Percentiles rank a stretch among this genome's conserved stretches.
Conservation (phyloP, 345 rosid species). For the Carallia pectinifolia region DNA sequence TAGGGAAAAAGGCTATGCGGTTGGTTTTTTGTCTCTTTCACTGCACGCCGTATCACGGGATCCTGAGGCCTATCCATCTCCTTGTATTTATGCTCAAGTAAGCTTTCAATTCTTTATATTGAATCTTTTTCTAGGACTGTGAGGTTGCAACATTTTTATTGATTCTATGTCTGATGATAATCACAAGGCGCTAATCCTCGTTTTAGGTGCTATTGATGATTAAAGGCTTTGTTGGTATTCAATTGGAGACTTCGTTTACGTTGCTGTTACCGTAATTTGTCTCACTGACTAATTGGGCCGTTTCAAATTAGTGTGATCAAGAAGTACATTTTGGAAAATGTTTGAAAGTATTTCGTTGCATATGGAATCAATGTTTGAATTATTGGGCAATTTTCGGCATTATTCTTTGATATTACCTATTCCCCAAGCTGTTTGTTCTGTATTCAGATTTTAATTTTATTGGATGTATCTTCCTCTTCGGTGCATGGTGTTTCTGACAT, state of each 20-base stretch:
- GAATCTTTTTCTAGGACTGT: neutral
- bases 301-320: no score
- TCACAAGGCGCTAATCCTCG: neutral
- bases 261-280: no score
- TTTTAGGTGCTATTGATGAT: no score
- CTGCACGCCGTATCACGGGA: conserved; percentile 92
- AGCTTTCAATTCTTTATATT: neutral
- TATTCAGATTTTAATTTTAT: neutral
- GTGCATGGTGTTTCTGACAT: conserved; percentile 7
- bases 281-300: no score
- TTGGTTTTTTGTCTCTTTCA: conserved; percentile 77
- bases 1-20: conserved; percentile 67
- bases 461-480: neutral
- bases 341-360: no score
- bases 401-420: no score
- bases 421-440: no score
- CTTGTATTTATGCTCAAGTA: conserved; percentile 92
- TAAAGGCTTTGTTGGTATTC: no score
- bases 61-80: conserved; percentile 80
- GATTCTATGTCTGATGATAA: neutral
- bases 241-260: no score
- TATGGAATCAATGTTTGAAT: no score
- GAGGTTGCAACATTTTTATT: neutral
- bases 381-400: no score
- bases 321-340: no score